These are phyloP conservation scores for Mitragyna speciosa DNA, from an alignment of 257 asterid species.

Conservation along the genomic window DNA sequence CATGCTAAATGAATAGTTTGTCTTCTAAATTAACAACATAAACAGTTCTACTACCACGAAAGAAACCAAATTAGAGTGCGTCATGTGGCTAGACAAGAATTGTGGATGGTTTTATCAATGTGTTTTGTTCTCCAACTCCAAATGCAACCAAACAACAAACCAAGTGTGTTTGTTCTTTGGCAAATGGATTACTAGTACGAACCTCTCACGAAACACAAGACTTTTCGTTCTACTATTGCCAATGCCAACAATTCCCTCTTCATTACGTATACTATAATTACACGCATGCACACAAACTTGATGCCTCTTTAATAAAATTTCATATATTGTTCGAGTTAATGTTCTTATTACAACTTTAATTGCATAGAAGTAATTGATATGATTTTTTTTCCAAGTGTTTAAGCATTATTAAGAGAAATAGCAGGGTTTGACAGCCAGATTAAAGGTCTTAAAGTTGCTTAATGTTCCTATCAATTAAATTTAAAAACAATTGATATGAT, in stretches of 20 bases:
- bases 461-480: too few species aligned
- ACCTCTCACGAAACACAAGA: slow-evolving; percentile 10
- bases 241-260: slow-evolving; percentile 9
- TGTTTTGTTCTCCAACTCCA: slow-evolving; percentile 16
- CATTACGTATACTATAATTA: too few species aligned
- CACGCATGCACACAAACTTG: too few species aligned
- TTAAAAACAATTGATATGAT: neutral
- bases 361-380: too few species aligned
- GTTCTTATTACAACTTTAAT: neutral
- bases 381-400: too few species aligned
- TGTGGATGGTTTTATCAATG: slow-evolving; percentile 9
- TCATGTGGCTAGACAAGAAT: slow-evolving; percentile 1
- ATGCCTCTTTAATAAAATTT: too few species aligned
- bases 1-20: neutral
- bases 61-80: neutral
- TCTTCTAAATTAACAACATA: neutral
- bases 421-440: too few species aligned
- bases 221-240: neutral
- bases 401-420: too few species aligned
- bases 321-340: too few species aligned
- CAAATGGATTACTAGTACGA: neutral
- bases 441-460: too few species aligned
- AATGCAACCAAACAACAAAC: slow-evolving; percentile 10
- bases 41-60: neutral
- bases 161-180: neutral